phyloP scores from a whole-genome alignment of 495 filamentous ascomycete genomes.

The Cercophora scortea region DNA sequence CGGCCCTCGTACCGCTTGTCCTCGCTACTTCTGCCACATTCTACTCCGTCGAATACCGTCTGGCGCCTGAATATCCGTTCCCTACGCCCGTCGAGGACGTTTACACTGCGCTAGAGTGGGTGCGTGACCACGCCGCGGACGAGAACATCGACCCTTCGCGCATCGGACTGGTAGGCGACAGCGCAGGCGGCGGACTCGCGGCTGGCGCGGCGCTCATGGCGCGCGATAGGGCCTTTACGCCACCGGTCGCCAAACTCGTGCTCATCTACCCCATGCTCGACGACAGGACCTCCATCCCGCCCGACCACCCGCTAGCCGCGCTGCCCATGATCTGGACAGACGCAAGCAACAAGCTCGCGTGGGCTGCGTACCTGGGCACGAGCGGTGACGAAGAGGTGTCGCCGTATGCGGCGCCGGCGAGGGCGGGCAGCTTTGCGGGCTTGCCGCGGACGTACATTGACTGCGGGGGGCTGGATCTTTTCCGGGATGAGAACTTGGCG shows the following conservation, averaged over 20 bases:
- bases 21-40: slow-evolving; percentile 14
- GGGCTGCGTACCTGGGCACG: slow-evolving; percentile 22
- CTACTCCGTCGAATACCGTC: slow-evolving; percentile 32
- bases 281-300: slow-evolving; percentile 20
- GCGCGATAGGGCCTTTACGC: slow-evolving; percentile 20
- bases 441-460: slow-evolving; percentile 32
- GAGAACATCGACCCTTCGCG: slow-evolving; percentile 28
- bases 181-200: slow-evolving; percentile 34
- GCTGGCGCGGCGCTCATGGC: slow-evolving; percentile 24
- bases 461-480: slow-evolving; percentile 30
- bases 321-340: slow-evolving; percentile 27
- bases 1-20: slow-evolving; percentile 14
- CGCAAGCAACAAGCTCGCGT: slow-evolving; percentile 24
- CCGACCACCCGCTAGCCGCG: slow-evolving; percentile 14
- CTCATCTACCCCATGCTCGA: slow-evolving; percentile 38
- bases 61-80: slow-evolving; percentile 32
- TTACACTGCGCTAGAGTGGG: slow-evolving; percentile 24
- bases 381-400: slow-evolving; percentile 9
- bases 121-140: slow-evolving; percentile 17
- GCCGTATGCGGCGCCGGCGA: slow-evolving; percentile 31
- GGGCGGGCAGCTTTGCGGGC: slow-evolving; percentile 21
- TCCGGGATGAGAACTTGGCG: slow-evolving; percentile 34
- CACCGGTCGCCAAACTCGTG: slow-evolving; percentile 22
- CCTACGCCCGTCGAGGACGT: slow-evolving; percentile 27
- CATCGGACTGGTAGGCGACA: slow-evolving; percentile 28